Conservation (phyloP, 495 filamentous ascomycete species). For the Tuber microsphaerosporum region DNA sequence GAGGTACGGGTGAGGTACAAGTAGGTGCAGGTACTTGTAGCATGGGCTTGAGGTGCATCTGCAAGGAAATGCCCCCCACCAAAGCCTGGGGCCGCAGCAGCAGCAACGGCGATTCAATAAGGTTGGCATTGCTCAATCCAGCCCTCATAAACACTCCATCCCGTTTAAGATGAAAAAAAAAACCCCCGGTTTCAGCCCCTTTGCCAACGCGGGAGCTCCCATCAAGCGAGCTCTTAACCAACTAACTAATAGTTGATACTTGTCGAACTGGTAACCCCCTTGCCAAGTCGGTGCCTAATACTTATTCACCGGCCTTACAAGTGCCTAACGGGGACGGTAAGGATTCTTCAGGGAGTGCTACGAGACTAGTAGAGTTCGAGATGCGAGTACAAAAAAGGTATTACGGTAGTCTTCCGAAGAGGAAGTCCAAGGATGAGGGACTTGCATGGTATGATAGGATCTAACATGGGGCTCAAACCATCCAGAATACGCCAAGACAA, state of each 20-base stretch:
- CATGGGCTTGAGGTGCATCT: background rate
- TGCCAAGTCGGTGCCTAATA: background rate
- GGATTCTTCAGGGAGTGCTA: background rate
- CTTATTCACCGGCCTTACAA: background rate
- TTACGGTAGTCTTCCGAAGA: background rate
- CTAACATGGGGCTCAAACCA: background rate
- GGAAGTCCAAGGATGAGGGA: background rate
- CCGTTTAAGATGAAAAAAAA: background rate
- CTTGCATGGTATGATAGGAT: background rate
- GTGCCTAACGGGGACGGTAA: background rate
- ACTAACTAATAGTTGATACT: background rate
- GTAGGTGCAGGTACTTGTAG: background rate
- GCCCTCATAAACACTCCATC: background rate
- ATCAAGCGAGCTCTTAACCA: background rate
- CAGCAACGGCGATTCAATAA: background rate
- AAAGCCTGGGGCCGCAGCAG: background rate
- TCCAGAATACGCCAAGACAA: background rate
- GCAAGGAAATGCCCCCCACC: background rate
- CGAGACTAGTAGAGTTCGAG: background rate
- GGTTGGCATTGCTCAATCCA: background rate
- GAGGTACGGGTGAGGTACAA: background rate
- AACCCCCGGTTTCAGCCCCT: background rate
- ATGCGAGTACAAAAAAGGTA: background rate
- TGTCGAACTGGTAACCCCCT: background rate
- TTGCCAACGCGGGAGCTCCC: background rate